Conservation (phyloP, 768 basidiomycete species). For the Boletellus emodensis region DNA sequence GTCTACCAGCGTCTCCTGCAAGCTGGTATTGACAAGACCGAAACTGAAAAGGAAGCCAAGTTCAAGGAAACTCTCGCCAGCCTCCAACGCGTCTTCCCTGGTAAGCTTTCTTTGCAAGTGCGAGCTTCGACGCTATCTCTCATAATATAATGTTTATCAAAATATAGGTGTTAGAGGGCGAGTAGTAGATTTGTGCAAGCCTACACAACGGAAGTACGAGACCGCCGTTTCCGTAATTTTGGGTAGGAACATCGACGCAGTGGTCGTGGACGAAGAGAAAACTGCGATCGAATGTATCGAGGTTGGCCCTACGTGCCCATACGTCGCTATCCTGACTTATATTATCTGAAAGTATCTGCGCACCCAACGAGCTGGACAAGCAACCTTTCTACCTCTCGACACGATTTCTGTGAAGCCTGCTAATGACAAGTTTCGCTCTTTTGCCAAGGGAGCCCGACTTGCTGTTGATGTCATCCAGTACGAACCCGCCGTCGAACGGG, state of each 20-base stretch:
- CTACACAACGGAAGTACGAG: slow-evolving; percentile 88
- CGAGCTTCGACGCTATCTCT: neutral
- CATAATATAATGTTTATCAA: neutral
- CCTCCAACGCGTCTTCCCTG: slow-evolving; percentile 87
- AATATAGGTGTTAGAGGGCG: slow-evolving; percentile 82
- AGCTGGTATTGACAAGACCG: slow-evolving; percentile 84
- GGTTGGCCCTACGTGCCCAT: slow-evolving; percentile 37
- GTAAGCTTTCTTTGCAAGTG: slow-evolving; percentile 33
- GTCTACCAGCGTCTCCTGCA: slow-evolving; percentile 82
- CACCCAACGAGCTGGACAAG: slow-evolving; percentile 90
- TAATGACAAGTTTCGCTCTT: slow-evolving; percentile 91
- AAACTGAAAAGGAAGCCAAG: slow-evolving; percentile 77
- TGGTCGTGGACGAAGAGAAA: slow-evolving; percentile 96
- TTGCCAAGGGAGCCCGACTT: slow-evolving; percentile 81
- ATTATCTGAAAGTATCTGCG: slow-evolving; percentile 73
- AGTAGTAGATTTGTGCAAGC: slow-evolving; percentile 91
- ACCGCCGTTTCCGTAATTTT: slow-evolving; percentile 87
- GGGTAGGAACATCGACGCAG: slow-evolving; percentile 90
- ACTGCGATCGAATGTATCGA: slow-evolving; percentile 98
- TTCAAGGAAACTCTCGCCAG: slow-evolving; percentile 83
- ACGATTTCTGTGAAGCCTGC: slow-evolving; percentile 92
- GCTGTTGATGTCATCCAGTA: slow-evolving; percentile 85
- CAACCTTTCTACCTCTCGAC: slow-evolving; percentile 98
- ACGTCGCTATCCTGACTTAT: neutral
- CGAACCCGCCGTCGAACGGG: slow-evolving; percentile 82